Base-by-base conservation (phyloP, 306 rosid species). In the Clitoria ternatea region DNA sequence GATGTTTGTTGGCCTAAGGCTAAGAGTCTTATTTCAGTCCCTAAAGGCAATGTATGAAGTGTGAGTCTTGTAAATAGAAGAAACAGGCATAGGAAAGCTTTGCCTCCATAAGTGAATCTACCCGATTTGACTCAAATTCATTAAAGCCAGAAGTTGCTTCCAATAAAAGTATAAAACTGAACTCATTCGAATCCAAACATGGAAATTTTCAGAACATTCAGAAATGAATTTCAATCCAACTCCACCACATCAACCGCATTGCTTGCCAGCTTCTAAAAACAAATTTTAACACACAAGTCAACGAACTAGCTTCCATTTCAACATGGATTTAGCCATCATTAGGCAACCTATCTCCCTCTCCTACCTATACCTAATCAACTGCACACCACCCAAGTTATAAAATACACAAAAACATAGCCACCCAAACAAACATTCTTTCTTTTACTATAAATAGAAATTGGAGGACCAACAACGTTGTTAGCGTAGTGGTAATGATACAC, bases 191-290 rank as follows among this genome's bases (percentile, higher is more conserved):
- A 52, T 27, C 29, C 56, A 17, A 73, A 63, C 32, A 26, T 54
- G 5, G 2, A 22, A 35, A 5, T 30, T 11, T 55, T 44, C 35
- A 50, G 15, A 75, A 43, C 52, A 33, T 66, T 32, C 14, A 36
- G 36, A 17, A 48, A 42, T 18, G 29, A 57, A 76, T 53, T 42
- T 11, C 68, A 30, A 63, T 20, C 59, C 22, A 65, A 65, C 73
- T 54, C 30, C 14, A 11, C 61, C 23, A 54, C 65, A 53, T 53
- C 50, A 53, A 53, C 48, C 19, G 48, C 66, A 64, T 74, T 39
- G 9, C 57, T 63, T 27, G n/a, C 56, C 13, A 29, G 5, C 52
- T 30, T 73, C 45, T 20, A 74, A 29, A 74, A 74, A 29, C 66
- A 74, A 64, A 35, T 18, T 30, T 10, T 14, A 73, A 62, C 47